Evolutionary conservation across 139 green algal genomes (phyloP), one percentile per base, ranked within the genome.

Genomic region (Micractinium sp.): DNA sequence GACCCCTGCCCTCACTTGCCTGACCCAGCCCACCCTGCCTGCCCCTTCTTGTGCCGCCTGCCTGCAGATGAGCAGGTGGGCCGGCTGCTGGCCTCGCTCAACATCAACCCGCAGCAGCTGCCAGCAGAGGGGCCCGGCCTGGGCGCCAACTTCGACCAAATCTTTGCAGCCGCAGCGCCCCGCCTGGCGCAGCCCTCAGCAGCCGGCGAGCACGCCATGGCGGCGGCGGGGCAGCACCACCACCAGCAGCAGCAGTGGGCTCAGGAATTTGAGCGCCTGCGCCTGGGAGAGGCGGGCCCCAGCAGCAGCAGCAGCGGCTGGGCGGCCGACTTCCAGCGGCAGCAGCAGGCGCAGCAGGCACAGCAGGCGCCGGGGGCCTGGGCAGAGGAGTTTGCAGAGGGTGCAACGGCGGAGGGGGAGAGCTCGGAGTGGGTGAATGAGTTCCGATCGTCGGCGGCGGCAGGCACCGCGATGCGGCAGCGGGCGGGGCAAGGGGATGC

Each of bases 41-140:
- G 18, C 31, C 27, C 41, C 31, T 63, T 31, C 66, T 56, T 31
- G 39, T n/a, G 35, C 29, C 23, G 22, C 76, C 38, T 60, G 3
- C 77, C 39, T 63, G 78, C 77, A 41, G 25, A 85, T 25, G 47
- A 63, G 66, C 94, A 97, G 93, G 96, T 98, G 63, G 88, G 56
- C 35, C 67, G 85, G 5, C 93, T 98, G 90, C 92, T 98, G n/a
- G 83, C 78, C 19, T 96, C 94, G 0, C 86, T 98, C 22, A 86
- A 93, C 74, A 97, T 98, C 80, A 90, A 97, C 78, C 92, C 96
- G 1, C 13, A 23, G 35, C 81, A 90, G 33, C 93, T 97, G 61
- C 95, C 95, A 1, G 90, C 93, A 5, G 82, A 12, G 53, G 92
- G 75, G 22, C 82, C 14, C 38, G 38, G 16, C 25, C 66, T 67